Conservation (phyloP, 306 rosid genomes). For the Trifolium fragiferum region DNA sequence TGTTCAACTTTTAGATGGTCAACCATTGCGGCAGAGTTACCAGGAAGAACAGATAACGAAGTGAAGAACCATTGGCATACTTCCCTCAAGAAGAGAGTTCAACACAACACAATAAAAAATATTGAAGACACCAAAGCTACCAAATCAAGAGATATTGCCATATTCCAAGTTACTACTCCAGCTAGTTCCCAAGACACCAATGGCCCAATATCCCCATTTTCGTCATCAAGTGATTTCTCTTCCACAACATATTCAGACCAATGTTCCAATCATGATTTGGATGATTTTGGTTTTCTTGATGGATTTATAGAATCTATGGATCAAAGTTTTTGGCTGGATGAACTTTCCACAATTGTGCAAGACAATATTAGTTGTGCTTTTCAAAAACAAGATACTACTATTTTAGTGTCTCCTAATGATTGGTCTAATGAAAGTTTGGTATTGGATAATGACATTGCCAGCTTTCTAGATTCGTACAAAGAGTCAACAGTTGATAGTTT, state of each 20-base stretch:
- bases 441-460: background rate
- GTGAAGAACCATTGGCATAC: constrained; percentile 57
- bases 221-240: constrained; percentile 35
- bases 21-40: constrained; percentile 44
- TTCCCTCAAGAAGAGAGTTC: constrained; percentile 33
- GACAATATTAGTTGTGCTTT: background rate
- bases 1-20: constrained; percentile 43
- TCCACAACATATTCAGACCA: constrained; percentile 1
- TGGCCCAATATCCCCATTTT: constrained; percentile 9
- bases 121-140: background rate
- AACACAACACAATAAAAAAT: background rate
- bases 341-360: constrained; percentile 22
- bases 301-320: background rate
- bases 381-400: no score
- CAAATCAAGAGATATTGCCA: constrained; percentile 3
- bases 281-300: constrained; percentile 48
- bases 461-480: constrained; percentile 23
- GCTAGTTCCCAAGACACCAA: background rate
- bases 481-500: constrained; percentile 29
- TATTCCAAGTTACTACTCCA: constrained; percentile 26
- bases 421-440: background rate
- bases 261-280: background rate
- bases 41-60: constrained; percentile 52
- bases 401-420: constrained; percentile 13
- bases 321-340: constrained; percentile 41